Conservation (phyloP, 2,329 filamentous ascomycete genomes). For the Bertia moriformis region DNA sequence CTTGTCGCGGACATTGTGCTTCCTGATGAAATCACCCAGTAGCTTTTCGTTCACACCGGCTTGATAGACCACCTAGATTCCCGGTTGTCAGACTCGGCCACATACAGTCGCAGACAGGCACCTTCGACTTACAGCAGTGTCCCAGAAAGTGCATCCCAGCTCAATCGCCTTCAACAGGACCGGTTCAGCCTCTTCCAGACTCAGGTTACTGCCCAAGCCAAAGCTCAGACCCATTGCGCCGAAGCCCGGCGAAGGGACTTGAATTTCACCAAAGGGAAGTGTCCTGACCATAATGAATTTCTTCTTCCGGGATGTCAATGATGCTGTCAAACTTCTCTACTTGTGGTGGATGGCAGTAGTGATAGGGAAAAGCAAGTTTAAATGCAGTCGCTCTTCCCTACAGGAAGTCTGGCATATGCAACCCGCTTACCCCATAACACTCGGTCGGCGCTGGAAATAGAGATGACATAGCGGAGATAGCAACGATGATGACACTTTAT, state of each 20-base stretch:
- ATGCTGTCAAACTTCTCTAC: too few relatives aligned
- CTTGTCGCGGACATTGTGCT: slow-evolving; percentile 32
- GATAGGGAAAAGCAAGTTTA: too few relatives aligned
- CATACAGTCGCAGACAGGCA: background rate
- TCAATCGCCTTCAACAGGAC: slow-evolving; percentile 31
- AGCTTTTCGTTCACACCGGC: slow-evolving; percentile 32
- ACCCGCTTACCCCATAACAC: too few relatives aligned
- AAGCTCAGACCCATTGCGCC: slow-evolving; percentile 32
- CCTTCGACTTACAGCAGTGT: slow-evolving; percentile 23
- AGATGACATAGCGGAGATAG: too few relatives aligned
- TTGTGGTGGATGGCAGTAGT: too few relatives aligned
- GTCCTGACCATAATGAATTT: slow-evolving; percentile 19
- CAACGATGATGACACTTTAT: too few relatives aligned
- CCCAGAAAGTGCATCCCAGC: slow-evolving; percentile 28
- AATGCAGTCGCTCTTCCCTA: too few relatives aligned
- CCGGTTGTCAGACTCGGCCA: background rate
- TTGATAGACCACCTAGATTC: slow-evolving; percentile 23
- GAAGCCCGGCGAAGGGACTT: slow-evolving; percentile 27
- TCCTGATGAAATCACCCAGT: slow-evolving; percentile 31
- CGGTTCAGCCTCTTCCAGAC: slow-evolving; percentile 27
- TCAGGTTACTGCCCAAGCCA: slow-evolving; percentile 24
- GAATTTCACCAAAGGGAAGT: slow-evolving; percentile 19
- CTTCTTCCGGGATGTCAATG: too few relatives aligned
- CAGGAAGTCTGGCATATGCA: too few relatives aligned
- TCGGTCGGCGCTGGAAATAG: too few relatives aligned